Percentiles rank a stretch among this genome's conserved stretches.
phyloP scores from a whole-genome alignment of 139 green algal species.

The Chlorella vulgaris region DNA sequence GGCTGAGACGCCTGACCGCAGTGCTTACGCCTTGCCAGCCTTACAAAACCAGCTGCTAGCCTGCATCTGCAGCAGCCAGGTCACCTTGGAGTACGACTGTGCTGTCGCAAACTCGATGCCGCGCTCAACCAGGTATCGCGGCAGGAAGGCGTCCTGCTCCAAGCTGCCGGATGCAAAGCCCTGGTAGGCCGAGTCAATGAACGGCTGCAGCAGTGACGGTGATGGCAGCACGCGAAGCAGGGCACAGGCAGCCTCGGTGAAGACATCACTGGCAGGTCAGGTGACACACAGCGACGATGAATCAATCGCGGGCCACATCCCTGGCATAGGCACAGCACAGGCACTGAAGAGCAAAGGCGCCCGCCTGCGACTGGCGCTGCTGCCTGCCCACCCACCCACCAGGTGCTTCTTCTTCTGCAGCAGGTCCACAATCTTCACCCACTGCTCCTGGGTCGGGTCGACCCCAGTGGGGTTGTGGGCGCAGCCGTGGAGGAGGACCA shows the following conservation, averaged over 20 bases:
- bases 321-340: too few species aligned
- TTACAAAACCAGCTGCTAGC: too few species aligned
- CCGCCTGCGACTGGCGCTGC: too few species aligned
- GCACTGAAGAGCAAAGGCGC: too few species aligned
- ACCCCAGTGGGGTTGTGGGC: conserved; percentile 99
- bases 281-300: too few species aligned
- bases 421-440: conserved; percentile 88
- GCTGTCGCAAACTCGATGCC: conserved; percentile 90
- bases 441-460: conserved; percentile 96
- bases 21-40: too few species aligned
- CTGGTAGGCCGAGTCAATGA: conserved; percentile 99
- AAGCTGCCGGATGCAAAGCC: conserved; percentile 88
- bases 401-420: conserved; percentile 80
- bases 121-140: conserved; percentile 85
- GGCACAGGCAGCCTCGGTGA: neutral
- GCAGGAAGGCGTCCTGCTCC: conserved; percentile 91
- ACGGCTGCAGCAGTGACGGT: too few species aligned
- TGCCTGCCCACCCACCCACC: too few species aligned
- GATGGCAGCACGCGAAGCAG: neutral
- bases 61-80: neutral
- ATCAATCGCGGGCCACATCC: too few species aligned
- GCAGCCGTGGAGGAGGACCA: conserved; percentile 97
- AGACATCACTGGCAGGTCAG: too few species aligned
- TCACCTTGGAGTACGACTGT: conserved; percentile 49
- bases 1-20: too few species aligned